Percentiles rank a stretch among this genome's conserved stretches.
Conservation (phyloP, 169 alveolate genomes). For the Cryptosporidium ryanae region DNA sequence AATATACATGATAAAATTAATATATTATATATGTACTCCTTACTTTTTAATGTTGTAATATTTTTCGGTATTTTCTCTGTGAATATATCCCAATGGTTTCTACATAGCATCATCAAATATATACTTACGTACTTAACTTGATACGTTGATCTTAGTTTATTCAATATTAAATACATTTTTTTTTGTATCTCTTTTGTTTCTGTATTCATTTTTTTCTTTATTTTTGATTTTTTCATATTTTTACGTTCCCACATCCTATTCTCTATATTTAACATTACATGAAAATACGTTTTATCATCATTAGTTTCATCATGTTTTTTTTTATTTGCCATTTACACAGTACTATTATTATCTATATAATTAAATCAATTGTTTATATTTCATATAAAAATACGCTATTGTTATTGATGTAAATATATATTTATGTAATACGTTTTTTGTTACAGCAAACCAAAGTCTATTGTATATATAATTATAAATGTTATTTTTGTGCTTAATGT, state of each 20-base stretch:
- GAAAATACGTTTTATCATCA: neutral
- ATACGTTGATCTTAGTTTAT: neutral
- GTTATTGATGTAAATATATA: too few relatives aligned
- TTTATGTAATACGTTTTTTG: too few relatives aligned
- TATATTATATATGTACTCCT: neutral
- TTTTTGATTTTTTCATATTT: neutral
- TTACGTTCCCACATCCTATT: conserved; percentile 3
- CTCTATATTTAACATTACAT: conserved; percentile 26
- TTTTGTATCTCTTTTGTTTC: conserved; percentile 16
- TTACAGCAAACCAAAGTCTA: too few relatives aligned
- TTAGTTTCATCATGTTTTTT: neutral
- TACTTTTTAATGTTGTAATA: conserved; percentile 1
- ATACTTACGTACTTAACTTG: conserved; percentile 39
- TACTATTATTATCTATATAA: too few relatives aligned
- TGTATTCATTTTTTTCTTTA: neutral
- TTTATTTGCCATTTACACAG: neutral
- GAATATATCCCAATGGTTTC: conserved; percentile 26
- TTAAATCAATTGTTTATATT: too few relatives aligned
- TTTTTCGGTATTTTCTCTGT: neutral
- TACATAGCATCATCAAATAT: conserved; percentile 25
- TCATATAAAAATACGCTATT: too few relatives aligned
- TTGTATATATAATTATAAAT: too few relatives aligned
- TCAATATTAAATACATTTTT: neutral
- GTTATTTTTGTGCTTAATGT: too few relatives aligned
- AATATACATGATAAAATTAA: conserved; percentile 21